Evolutionary conservation across 2,329 filamentous ascomycete species (phyloP), one percentile per base, ranked within the genome.

Genomic region (Pseudogymnoascus sp.): DNA sequence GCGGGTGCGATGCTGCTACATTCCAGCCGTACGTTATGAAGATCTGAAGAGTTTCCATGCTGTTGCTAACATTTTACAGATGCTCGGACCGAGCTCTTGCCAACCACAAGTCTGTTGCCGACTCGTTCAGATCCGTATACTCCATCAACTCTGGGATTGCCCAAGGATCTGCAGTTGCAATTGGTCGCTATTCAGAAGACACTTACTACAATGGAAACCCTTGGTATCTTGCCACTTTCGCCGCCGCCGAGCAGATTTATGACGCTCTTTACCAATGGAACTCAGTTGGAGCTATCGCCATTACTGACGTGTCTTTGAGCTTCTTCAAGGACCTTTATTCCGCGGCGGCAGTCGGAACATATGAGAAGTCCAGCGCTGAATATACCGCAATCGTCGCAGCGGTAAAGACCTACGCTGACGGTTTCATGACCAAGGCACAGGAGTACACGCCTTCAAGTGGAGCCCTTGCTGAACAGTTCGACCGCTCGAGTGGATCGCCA

Each of bases 191-290:
- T 70, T 75, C 85, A 0, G 87, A 90, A 72, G 90, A 95, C 68
- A 75, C 79, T 3, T 94, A 93, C 75, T 88, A 87, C 73, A 84
- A 84, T 64, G 90, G 89, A 1, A 92, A 94, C 72, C 90, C 90
- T 1, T 94, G 90, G 90, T 90, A 91, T 69, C 80, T 93, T 11
- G 82, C 82, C 68, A 93, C 88, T 0, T 79, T 91, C 30, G 89
- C 89, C 1, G 89, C 89, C 0, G 91, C 90, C 2, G 90, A 94
- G 74, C 87, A 90, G 71, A 81, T 95, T 2, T 93, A 92, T 72
- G 86, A 89, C 68, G 87, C 90, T 0, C 70, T 92, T 1, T 86
- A 87, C 66, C 84, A 88, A 59, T 93, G 89, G 88, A 79, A 87
- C 65, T 74, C 78, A 36, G 73, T 79, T 25, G 85, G 84, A 1